Evolutionary conservation across 2,329 filamentous ascomycete species (phyloP).

Genomic region (Penicillium sp.): DNA sequence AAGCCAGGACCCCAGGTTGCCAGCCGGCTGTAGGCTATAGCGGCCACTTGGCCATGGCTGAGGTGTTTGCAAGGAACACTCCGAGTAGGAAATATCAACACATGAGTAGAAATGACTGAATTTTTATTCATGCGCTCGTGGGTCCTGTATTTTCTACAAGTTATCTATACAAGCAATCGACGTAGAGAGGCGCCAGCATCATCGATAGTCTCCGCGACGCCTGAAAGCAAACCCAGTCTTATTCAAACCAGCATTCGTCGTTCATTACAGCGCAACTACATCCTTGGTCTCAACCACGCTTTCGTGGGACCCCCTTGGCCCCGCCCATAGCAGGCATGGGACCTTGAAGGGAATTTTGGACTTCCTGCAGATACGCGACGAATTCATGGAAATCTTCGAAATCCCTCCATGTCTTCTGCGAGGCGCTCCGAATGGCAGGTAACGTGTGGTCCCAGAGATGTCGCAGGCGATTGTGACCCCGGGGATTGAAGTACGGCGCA

Average conservation of each 20-base stretch:
- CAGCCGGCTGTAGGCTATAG: constrained; percentile 1
- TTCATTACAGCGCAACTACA: no score
- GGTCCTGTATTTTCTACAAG: no score
- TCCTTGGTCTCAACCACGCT: background rate
- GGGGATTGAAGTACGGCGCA: constrained; percentile 5
- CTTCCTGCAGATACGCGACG: constrained; percentile 7
- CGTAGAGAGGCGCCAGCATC: no score
- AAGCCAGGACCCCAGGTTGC: background rate
- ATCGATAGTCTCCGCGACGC: no score
- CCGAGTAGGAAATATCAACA: no score
- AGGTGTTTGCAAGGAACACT: background rate
- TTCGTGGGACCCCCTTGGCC: background rate
- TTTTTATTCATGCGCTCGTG: no score
- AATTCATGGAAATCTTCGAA: constrained; percentile 12
- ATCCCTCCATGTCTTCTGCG: constrained; percentile 7
- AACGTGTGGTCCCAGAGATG: constrained; percentile 14
- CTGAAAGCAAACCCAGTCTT: no score
- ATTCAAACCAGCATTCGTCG: no score
- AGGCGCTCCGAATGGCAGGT: background rate
- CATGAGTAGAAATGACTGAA: no score
- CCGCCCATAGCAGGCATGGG: background rate
- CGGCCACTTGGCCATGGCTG: background rate
- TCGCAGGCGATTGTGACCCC: constrained; percentile 10
- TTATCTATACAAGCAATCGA: no score
- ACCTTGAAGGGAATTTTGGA: no score